Conservation (phyloP, 140 eudicot genomes). For the Bidens hawaiensis region DNA sequence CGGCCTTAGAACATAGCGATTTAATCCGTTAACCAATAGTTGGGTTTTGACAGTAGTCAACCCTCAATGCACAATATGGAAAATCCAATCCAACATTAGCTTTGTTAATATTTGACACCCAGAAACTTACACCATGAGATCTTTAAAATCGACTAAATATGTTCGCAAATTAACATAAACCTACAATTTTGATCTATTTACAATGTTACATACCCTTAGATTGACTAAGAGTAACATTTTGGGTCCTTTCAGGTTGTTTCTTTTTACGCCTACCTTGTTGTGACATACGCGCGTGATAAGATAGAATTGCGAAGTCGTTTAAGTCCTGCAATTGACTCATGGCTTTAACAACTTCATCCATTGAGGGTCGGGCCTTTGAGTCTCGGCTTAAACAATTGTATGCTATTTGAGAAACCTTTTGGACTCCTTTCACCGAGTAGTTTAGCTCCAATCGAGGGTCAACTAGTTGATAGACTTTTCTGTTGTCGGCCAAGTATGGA, state of each 20-base stretch:
- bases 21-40: too few relatives aligned
- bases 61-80: not conserved
- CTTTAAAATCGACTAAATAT: slow-evolving; percentile 1
- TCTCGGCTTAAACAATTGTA: slow-evolving; percentile 74
- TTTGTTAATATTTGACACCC: slow-evolving; percentile 33
- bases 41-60: not conserved
- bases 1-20: too few relatives aligned
- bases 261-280: slow-evolving; percentile 67
- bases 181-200: slow-evolving; percentile 32
- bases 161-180: slow-evolving; percentile 1
- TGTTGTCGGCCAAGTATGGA: slow-evolving; percentile 74
- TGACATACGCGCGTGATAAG: slow-evolving; percentile 62
- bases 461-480: slow-evolving; percentile 73
- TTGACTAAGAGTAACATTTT: slow-evolving; percentile 36
- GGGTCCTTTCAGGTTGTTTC: slow-evolving; percentile 51
- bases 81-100: slow-evolving; percentile 22
- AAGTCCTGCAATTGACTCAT: slow-evolving; percentile 62
- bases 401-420: slow-evolving; percentile 79
- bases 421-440: slow-evolving; percentile 88
- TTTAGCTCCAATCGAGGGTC: slow-evolving; percentile 89
- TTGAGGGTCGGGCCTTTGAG: slow-evolving; percentile 83
- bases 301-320: slow-evolving; percentile 72
- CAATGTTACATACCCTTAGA: slow-evolving; percentile 43
- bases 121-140: slow-evolving; percentile 30
- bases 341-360: slow-evolving; percentile 81